Conservation (phyloP, 169 alveolate species). For the Plasmodium gaboni region DNA sequence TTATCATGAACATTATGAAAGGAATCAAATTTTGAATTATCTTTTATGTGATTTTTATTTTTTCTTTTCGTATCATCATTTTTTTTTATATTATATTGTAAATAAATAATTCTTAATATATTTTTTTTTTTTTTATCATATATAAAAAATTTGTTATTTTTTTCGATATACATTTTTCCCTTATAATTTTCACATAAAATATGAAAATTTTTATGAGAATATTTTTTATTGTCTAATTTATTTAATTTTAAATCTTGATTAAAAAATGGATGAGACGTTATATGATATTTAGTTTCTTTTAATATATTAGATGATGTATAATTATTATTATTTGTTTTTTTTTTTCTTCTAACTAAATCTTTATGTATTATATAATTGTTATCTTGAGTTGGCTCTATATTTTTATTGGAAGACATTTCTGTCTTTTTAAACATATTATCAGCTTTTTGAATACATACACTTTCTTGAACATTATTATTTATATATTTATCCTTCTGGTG, state of each 20-base stretch:
- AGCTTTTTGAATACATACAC: no score
- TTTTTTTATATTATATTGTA: neutral
- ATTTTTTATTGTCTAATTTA: no score
- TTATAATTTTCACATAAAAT: conserved; percentile 14
- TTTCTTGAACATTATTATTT: neutral
- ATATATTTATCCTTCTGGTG: neutral
- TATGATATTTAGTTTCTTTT: no score
- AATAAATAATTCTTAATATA: conserved; percentile 26
- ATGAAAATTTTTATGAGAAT: conserved; percentile 8
- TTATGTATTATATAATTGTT: no score
- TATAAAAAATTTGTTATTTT: conserved; percentile 45
- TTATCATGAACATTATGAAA: neutral
- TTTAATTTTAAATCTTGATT: no score
- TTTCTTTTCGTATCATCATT: neutral
- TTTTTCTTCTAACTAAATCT: no score
- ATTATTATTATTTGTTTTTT: no score
- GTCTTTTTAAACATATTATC: no score
- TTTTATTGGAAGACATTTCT: no score
- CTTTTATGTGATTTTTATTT: neutral
- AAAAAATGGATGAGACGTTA: no score
- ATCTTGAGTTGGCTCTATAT: no score
- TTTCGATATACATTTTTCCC: conserved; percentile 51
- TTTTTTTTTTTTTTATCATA: conserved; percentile 27
- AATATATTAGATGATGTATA: no score
- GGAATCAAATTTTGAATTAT: neutral